A percentile compares a stretch with the other conserved stretches of the same genome.
Conservation (phyloP, 83 land plant species). For the Larix sibirica region DNA sequence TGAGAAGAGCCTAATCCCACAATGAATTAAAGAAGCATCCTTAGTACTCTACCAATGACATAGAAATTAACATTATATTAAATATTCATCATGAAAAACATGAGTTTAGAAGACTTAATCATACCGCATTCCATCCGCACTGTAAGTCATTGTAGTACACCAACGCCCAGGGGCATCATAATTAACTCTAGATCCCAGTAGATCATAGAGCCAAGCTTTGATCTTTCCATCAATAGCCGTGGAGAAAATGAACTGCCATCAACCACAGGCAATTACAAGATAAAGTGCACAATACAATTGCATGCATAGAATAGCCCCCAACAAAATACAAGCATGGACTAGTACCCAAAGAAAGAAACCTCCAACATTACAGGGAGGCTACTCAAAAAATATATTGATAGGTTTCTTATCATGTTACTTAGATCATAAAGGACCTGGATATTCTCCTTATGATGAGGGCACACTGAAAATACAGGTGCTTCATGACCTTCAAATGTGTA, state of each 20-base stretch:
- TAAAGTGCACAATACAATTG: no score
- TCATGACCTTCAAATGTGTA: constrained; percentile 91
- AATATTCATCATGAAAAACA: neutral
- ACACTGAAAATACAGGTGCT: constrained; percentile 85
- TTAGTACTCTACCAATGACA: neutral
- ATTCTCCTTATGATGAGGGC: constrained; percentile 91
- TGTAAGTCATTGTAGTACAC: constrained; percentile 93
- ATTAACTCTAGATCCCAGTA: constrained; percentile 81
- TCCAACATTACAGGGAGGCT: no score
- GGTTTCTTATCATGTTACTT: no score
- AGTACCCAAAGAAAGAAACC: no score
- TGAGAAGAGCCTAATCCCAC: constrained; percentile 70
- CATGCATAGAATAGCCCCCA: no score
- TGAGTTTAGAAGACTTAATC: neutral
- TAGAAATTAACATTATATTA: neutral
- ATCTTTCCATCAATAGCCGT: constrained; percentile 93
- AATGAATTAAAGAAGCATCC: neutral
- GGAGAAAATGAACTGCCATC: constrained; percentile 81
- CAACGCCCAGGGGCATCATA: constrained; percentile 93
- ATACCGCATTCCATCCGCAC: constrained; percentile 90
- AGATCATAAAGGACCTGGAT: constrained; percentile 55
- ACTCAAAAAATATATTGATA: no score
- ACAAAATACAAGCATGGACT: no score
- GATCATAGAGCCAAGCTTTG: constrained; percentile 93
- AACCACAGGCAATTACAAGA: neutral